These are phyloP conservation scores for Didymella arachidicola DNA, from an alignment of 2,329 filamentous ascomycete species.

Conservation along the genomic window DNA sequence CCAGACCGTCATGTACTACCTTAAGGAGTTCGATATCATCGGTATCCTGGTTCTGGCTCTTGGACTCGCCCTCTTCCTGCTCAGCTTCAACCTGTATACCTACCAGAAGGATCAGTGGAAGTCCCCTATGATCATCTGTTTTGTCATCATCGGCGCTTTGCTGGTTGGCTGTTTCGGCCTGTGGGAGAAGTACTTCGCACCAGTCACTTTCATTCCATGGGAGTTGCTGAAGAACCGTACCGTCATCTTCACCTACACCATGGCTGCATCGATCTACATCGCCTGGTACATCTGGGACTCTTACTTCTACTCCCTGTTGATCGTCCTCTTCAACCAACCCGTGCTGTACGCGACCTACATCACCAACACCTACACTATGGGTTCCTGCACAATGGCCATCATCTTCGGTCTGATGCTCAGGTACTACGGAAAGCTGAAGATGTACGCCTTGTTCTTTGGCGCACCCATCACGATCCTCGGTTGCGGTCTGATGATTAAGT, in stretches of 20 bases:
- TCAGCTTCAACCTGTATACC: conserved; percentile 68
- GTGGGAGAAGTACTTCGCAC: conserved; percentile 53
- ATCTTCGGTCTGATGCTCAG: conserved; percentile 41
- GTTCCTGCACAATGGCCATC: conserved; percentile 42
- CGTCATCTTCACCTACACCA: conserved; percentile 61
- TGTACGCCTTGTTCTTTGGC: conserved; percentile 39
- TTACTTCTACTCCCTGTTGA: conserved; percentile 54
- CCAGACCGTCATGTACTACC: conserved; percentile 63
- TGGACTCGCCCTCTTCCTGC: conserved; percentile 70
- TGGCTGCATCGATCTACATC: conserved; percentile 52
- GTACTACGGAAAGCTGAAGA: conserved; percentile 43
- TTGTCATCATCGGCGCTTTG: conserved; percentile 51
- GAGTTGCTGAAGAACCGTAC: conserved; percentile 60
- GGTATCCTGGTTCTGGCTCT: conserved; percentile 68
- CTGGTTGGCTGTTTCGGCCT: conserved; percentile 50
- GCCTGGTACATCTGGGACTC: conserved; percentile 52
- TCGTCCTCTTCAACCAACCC: conserved; percentile 51
- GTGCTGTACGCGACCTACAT: conserved; percentile 50
- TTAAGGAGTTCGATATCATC: conserved; percentile 68
- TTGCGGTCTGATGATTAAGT: conserved; percentile 50
- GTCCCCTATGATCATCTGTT: conserved; percentile 52
- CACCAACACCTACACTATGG: conserved; percentile 52
- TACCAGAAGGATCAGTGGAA: conserved; percentile 46
- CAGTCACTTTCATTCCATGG: conserved; percentile 56
- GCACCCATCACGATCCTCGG: conserved; percentile 46